Percentiles rank a stretch among this genome's conserved stretches.
Evolutionary conservation across 192 early-diverging fungal genomes (phyloP).

Genomic region (Backusella parvicylindrica): DNA sequence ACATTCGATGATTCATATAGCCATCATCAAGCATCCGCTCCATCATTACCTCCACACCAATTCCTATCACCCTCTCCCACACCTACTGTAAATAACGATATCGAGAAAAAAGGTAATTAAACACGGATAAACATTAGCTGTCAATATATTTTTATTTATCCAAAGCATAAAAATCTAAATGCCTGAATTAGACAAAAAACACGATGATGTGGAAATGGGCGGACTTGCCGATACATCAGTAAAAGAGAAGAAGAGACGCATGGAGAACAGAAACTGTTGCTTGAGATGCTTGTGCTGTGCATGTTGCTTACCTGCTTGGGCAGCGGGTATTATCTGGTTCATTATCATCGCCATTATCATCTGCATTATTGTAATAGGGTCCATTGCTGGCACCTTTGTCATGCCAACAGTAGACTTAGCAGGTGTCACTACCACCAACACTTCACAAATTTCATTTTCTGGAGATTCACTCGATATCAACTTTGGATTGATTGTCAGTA

Average conservation of each 20-base stretch:
- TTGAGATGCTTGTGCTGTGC: conserved; percentile 19
- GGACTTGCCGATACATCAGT: neutral
- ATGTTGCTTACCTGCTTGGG: conserved; percentile 26
- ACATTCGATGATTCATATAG: neutral
- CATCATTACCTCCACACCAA: neutral
- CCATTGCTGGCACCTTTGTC: conserved; percentile 32
- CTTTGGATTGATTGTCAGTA: conserved; percentile 23
- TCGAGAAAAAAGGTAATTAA: neutral
- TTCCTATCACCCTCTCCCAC: neutral
- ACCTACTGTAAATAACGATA: neutral
- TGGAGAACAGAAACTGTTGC: conserved; percentile 12
- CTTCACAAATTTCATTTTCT: neutral
- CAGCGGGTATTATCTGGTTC: conserved; percentile 10
- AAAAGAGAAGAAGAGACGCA: conserved; percentile 1
- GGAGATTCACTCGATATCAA: conserved; percentile 15
- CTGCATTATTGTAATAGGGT: conserved; percentile 28
- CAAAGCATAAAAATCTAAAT: neutral
- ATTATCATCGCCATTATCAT: conserved; percentile 29
- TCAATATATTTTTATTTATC: neutral
- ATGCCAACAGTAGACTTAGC: conserved; percentile 20
- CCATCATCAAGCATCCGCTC: neutral
- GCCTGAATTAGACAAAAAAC: neutral
- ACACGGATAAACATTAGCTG: neutral
- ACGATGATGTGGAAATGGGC: neutral
- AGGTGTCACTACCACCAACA: neutral